Conservation (phyloP, 306 rosid genomes). For the Leucaena leucocephala region DNA sequence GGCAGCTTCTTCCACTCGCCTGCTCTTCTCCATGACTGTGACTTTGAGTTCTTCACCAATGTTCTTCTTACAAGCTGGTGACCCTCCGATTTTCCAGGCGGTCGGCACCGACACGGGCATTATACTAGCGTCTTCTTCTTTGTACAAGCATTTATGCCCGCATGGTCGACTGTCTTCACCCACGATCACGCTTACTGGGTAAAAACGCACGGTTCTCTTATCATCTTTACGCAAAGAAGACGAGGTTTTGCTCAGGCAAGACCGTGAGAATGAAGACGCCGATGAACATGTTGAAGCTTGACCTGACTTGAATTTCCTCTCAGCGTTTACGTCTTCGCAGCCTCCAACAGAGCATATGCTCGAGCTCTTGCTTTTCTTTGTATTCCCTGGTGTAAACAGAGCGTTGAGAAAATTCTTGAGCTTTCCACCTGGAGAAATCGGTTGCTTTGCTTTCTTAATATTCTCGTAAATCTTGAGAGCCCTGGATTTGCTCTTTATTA, state of each 20-base stretch:
- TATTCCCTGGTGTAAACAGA: constrained; percentile 52
- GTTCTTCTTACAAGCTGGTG: constrained; percentile 34
- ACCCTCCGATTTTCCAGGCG: constrained; percentile 54
- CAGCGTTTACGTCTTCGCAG: constrained; percentile 25
- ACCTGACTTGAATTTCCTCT: constrained; percentile 38
- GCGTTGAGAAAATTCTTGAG: constrained; percentile 74
- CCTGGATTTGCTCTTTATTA: constrained; percentile 69
- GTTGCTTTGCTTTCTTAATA: constrained; percentile 86
- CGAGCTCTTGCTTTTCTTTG: constrained; percentile 40
- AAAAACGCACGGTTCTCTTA: constrained; percentile 68
- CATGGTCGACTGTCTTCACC: constrained; percentile 65
- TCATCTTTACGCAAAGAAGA: constrained; percentile 49
- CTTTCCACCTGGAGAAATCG: constrained; percentile 83
- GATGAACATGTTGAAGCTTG: constrained; percentile 62
- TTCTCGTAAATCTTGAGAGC: constrained; percentile 79
- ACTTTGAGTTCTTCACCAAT: constrained; percentile 36
- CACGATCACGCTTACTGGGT: constrained; percentile 68
- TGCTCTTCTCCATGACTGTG: constrained; percentile 43
- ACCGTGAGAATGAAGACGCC: constrained; percentile 70
- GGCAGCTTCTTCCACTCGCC: constrained; percentile 47
- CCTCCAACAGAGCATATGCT: constrained; percentile 28
- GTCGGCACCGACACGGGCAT: constrained; percentile 50
- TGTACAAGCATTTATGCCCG: constrained; percentile 58
- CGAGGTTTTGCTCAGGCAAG: constrained; percentile 71
- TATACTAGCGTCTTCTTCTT: constrained; percentile 38